Base-by-base conservation (phyloP, 495 filamentous ascomycete genomes). In the Chaetomium fimeti region DNA sequence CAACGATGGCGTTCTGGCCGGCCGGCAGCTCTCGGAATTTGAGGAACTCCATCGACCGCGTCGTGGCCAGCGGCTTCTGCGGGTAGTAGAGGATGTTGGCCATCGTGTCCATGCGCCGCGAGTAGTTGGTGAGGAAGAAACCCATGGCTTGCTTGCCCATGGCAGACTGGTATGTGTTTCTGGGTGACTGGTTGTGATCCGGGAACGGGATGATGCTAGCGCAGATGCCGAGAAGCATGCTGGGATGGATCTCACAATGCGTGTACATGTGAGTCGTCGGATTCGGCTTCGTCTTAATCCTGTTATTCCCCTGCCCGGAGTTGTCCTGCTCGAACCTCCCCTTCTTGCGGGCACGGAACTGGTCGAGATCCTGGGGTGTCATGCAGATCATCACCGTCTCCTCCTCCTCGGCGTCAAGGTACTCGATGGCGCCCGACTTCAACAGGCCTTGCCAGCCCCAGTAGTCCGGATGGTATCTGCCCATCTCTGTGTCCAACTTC, bases 121-220 rank as follows among this genome's bases (percentile, higher is more conserved):
- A 84, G 72, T 92, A 98, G 72, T 98, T 99, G 15, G 95, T 98
- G 42, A 98, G 84, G 81, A 96, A 97, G 62, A 97, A 91, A 70
- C 94, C 94, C 95, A 99, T 99, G 55, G 94, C 94, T 83, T 99
- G 94, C 79, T 99, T 99, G 79, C 94, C 94, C 94, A 99, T 99
- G 71, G 94, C 94, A 69, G 94, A 97, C 73, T 99, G 95, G 78
- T 98, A 98, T 5, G 94, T 99, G 74, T 98, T 98, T 88, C 95
- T 85, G 65, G 94, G 94, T 63, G 92, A 97, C 76, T 93, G 94
- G 74, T 99, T 99, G 80, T 99, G 94, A 77, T 99, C 95, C 6
- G 94, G 94, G 85, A 98, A 99, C 0, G 94, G 94, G 81, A 99
- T 99, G 76, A 99, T 98, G 82, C 91, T 96, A 61, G 94, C 94